Base-by-base conservation (phyloP, 345 rosid species). In the Barbarea vulgaris region DNA sequence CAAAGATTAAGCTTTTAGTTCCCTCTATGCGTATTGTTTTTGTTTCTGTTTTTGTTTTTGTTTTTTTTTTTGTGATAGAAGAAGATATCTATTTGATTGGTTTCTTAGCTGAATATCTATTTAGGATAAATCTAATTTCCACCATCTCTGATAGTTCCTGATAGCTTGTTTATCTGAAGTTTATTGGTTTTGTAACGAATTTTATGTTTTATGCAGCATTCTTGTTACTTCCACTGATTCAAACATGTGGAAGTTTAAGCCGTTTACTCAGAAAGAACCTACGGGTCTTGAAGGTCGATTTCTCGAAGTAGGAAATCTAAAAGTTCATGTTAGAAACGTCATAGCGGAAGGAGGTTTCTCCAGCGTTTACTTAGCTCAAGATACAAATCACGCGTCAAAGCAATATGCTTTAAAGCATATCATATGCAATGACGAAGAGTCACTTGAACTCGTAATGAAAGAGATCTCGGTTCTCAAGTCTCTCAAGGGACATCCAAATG, bases 331-430 rank as follows among this genome's bases (percentile, higher is more conserved):
- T 44, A 86, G 83, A 27, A 84, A 83, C 75, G 81, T 79, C 80
- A 96, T 96, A 41, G 98, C 98, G 1, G 98, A 93, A 81, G 98
- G 98, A 56, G 98, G 99, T 7, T 96, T 96, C 83, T 96, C 99
- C 0, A 86, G 91, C 52, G 99, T 96, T 48, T 93, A 96, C 83
- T 74, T 86, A 60, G 98, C 96, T 52, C 89, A 83, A 56, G 99
- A 96, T 83, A 83, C 85, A 51, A 56, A 79, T 27, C 84, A 91
- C 61, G 47, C 77, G 22, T 85, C 98, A 11, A 93, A 84, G 85
- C 98, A 96, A 67, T 96, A 89, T 61, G 99, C 98, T 33, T 79
- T 96, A 66, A 96, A 96, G 83, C 99, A 96, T 74, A 93, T 96
- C 56, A 88, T 96, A 60, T 96, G 96, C 83, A 86, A 89, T n/a